phyloP scores from a whole-genome alignment of 495 filamentous ascomycete species.

The Chaetomidium leptoderma region DNA sequence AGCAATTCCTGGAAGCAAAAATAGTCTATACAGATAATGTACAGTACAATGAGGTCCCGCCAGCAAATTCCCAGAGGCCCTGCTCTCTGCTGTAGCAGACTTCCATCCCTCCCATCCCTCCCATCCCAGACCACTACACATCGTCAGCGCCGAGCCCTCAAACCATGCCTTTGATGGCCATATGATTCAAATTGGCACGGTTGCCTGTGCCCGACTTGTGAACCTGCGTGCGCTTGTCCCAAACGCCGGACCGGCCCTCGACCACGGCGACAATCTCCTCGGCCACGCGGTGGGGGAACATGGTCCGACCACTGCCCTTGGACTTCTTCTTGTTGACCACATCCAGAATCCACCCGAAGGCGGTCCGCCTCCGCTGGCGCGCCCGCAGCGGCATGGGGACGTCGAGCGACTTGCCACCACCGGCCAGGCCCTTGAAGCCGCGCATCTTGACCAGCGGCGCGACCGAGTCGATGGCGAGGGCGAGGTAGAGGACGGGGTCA shows the following conservation, averaged over 20 bases:
- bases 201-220: slow-evolving; percentile 71
- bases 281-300: slow-evolving; percentile 73
- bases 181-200: slow-evolving; percentile 62
- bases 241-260: slow-evolving; percentile 76
- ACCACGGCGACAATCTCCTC: slow-evolving; percentile 84
- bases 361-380: slow-evolving; percentile 69
- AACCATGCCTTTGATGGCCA: slow-evolving; percentile 6
- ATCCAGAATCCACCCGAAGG: slow-evolving; percentile 84
- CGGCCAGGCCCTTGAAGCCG: slow-evolving; percentile 68
- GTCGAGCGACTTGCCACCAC: slow-evolving; percentile 79
- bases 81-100: neutral
- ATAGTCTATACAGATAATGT: slow-evolving; percentile 14
- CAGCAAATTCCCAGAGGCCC: neutral
- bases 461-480: slow-evolving; percentile 91
- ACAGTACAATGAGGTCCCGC: neutral
- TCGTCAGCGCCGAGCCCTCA: neutral
- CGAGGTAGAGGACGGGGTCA: slow-evolving; percentile 74
- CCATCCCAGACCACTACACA: neutral
- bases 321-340: slow-evolving; percentile 66
- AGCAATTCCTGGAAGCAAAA: neutral
- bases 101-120: neutral
- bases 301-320: slow-evolving; percentile 54
- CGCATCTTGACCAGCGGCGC: slow-evolving; percentile 80
- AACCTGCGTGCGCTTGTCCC: slow-evolving; percentile 68
- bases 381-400: slow-evolving; percentile 71